These are phyloP conservation scores for Aureobasidium melanogenum DNA, from an alignment of 2,329 filamentous ascomycete species.

Conservation along the genomic window DNA sequence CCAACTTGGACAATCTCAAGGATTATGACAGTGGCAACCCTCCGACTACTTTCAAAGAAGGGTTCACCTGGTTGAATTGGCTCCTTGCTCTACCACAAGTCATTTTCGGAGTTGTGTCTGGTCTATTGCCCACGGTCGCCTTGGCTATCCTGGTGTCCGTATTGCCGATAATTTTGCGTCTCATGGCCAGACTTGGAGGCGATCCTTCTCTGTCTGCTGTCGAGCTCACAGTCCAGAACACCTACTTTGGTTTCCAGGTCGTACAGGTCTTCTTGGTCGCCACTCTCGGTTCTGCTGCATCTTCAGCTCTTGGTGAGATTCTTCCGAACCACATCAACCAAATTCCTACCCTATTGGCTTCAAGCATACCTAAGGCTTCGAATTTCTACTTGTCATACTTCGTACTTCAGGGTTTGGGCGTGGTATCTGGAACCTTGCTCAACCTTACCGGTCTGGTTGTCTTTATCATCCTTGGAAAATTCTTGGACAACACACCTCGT, in stretches of 20 bases:
- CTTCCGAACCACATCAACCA: slow-evolving; percentile 48
- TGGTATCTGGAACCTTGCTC: slow-evolving; percentile 65
- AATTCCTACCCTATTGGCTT: slow-evolving; percentile 23
- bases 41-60: slow-evolving; percentile 7
- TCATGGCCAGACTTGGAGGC: slow-evolving; percentile 71
- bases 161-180: slow-evolving; percentile 71
- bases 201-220: slow-evolving; percentile 70
- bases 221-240: slow-evolving; percentile 83
- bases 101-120: slow-evolving; percentile 77
- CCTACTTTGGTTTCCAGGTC: slow-evolving; percentile 84
- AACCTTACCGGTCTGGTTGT: slow-evolving; percentile 66
- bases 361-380: slow-evolving; percentile 62
- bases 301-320: slow-evolving; percentile 57
- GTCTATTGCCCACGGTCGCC: slow-evolving; percentile 70
- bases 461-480: slow-evolving; percentile 63
- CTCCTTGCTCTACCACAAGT: slow-evolving; percentile 58
- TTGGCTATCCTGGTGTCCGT: slow-evolving; percentile 79
- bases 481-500: slow-evolving; percentile 69
- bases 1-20: slow-evolving; percentile 64
- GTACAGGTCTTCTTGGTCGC: slow-evolving; percentile 87
- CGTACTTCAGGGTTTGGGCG: slow-evolving; percentile 77
- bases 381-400: slow-evolving; percentile 98
- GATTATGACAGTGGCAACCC: background rate
- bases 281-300: slow-evolving; percentile 72
- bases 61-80: slow-evolving; percentile 55